Percentiles rank a stretch among this genome's conserved stretches.
Evolutionary conservation across 2,329 filamentous ascomycete genomes (phyloP).

Genomic region (Leptographium flavum): DNA sequence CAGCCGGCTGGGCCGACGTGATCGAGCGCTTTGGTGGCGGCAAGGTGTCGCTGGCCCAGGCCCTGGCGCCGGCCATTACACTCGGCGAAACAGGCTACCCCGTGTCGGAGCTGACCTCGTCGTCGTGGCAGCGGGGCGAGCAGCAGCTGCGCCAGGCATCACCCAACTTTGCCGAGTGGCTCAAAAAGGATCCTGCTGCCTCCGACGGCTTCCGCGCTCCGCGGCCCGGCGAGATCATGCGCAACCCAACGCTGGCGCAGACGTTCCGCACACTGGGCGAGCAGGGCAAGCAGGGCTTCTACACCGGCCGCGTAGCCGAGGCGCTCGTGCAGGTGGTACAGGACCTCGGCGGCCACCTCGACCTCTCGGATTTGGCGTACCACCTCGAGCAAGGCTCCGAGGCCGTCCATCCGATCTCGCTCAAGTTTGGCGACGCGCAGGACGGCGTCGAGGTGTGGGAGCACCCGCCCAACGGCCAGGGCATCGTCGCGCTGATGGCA

Average conservation of each 20-base stretch:
- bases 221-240: constrained; percentile 72
- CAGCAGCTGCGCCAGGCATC: constrained; percentile 53
- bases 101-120: constrained; percentile 64
- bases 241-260: constrained; percentile 63
- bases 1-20: constrained; percentile 86
- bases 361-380: constrained; percentile 64
- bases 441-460: constrained; percentile 77
- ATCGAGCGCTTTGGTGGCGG: constrained; percentile 82
- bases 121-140: constrained; percentile 60
- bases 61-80: constrained; percentile 70
- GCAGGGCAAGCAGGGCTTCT: constrained; percentile 83
- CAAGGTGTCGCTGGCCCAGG: constrained; percentile 60
- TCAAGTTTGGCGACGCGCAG: constrained; percentile 41
- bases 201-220: constrained; percentile 62
- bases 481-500: constrained; percentile 88
- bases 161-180: constrained; percentile 74
- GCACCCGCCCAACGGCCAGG: constrained; percentile 91
- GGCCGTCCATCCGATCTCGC: constrained; percentile 69
- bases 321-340: constrained; percentile 65
- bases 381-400: constrained; percentile 58
- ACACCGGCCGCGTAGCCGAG: constrained; percentile 69
- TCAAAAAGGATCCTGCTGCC: constrained; percentile 60
- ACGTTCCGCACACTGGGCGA: constrained; percentile 70
- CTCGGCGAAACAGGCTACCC: constrained; percentile 82
- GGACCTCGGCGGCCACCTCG: constrained; percentile 63